phyloP scores from a whole-genome alignment of 2,329 filamentous ascomycete genomes.

The Xylaria sp. region DNA sequence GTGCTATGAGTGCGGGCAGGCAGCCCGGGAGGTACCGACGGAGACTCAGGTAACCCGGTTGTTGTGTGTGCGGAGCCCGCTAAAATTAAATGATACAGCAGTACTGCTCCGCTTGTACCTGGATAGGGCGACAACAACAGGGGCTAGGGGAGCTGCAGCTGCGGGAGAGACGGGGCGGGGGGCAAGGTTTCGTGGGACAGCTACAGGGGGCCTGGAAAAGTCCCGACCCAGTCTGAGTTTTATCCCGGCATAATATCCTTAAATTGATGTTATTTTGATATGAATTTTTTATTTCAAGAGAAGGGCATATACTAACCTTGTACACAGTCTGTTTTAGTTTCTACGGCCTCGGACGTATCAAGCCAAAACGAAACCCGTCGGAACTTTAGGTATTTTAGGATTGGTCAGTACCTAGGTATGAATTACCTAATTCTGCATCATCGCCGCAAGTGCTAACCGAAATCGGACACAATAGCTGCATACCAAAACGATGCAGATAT shows the following conservation, averaged over 20 bases:
- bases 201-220: conserved; percentile 2
- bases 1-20: not conserved
- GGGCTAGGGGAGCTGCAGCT: conserved; percentile 13
- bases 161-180: conserved; percentile 7
- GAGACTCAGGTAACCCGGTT: not conserved
- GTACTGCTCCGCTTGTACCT: not conserved
- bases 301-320: not conserved
- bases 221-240: not conserved
- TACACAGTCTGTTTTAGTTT: not conserved
- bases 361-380: conserved; percentile 9
- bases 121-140: conserved; percentile 8
- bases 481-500: not conserved
- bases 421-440: not conserved
- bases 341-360: not conserved
- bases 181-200: not conserved
- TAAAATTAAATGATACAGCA: not conserved
- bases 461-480: not conserved
- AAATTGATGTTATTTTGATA: not conserved
- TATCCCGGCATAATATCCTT: not conserved
- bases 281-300: not conserved
- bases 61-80: not conserved
- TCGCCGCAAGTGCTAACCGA: not conserved
- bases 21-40: conserved; percentile 40
- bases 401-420: not conserved
- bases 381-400: not conserved